These are phyloP conservation scores for Phialemoniopsis sp. DNA, from an alignment of 2,329 filamentous ascomycete species.

Conservation along the genomic window DNA sequence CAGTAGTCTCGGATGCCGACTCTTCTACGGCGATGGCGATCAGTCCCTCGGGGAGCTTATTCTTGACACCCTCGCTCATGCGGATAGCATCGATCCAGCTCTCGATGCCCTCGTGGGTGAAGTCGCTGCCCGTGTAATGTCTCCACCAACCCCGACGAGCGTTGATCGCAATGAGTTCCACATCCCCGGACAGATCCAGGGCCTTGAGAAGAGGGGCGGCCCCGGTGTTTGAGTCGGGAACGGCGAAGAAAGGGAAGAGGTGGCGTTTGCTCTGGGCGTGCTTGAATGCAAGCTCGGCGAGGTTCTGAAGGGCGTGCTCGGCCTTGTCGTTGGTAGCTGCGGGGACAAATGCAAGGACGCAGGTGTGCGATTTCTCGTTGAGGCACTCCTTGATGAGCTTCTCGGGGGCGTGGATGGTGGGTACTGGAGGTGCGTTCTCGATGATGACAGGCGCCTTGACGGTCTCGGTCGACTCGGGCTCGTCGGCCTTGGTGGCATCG, in stretches of 20 bases:
- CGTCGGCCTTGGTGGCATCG: slow-evolving; percentile 36
- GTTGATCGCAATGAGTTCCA: slow-evolving; percentile 80
- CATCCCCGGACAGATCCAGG: slow-evolving; percentile 57
- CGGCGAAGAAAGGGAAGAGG: slow-evolving; percentile 78
- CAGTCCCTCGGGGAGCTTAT: slow-evolving; percentile 64
- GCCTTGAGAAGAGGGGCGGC: slow-evolving; percentile 52
- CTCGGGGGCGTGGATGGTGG: slow-evolving; percentile 57
- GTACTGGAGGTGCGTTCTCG: slow-evolving; percentile 58
- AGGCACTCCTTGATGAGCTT: slow-evolving; percentile 71
- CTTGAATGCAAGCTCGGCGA: slow-evolving; percentile 74
- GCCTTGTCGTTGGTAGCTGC: slow-evolving; percentile 43
- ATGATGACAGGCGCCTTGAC: slow-evolving; percentile 40
- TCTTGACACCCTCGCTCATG: slow-evolving; percentile 80
- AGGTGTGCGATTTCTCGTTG: slow-evolving; percentile 71
- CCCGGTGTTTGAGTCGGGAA: slow-evolving; percentile 57
- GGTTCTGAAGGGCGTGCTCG: slow-evolving; percentile 54
- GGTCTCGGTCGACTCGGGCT: slow-evolving; percentile 30
- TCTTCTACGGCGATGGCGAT: slow-evolving; percentile 33
- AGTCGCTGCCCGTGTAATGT: slow-evolving; percentile 57
- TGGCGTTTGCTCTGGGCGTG: slow-evolving; percentile 62
- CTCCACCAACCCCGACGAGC: slow-evolving; percentile 84
- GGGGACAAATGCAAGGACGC: slow-evolving; percentile 72
- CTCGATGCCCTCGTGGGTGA: slow-evolving; percentile 63
- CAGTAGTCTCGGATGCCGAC: slow-evolving; percentile 34
- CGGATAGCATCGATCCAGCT: slow-evolving; percentile 88